Conservation (phyloP, 768 basidiomycete species). For the Pleurotus giganteus region DNA sequence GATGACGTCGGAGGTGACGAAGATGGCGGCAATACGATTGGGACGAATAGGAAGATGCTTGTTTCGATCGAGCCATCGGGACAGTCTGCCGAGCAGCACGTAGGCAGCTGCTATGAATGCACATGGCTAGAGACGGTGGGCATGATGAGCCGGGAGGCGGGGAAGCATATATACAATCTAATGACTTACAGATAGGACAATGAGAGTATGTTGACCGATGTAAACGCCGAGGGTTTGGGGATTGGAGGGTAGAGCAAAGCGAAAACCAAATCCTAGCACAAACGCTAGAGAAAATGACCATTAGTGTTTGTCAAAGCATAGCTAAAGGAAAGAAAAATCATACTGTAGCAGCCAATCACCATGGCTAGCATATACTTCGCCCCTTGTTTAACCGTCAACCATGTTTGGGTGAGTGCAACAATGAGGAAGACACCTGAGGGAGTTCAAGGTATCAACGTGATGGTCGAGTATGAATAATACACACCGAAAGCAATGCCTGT, state of each 20-base stretch:
- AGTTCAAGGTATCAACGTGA: not conserved
- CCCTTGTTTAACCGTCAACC: slow-evolving; percentile 26
- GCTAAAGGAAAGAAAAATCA: slow-evolving; percentile 13
- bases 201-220: not conserved
- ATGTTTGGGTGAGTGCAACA: slow-evolving; percentile 31
- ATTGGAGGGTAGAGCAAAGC: not conserved
- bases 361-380: slow-evolving; percentile 40
- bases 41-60: slow-evolving; percentile 39
- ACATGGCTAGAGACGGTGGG: slow-evolving; percentile 42
- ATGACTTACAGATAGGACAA: slow-evolving; percentile 5
- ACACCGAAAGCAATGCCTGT: slow-evolving; percentile 37
- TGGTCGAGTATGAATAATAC: slow-evolving; percentile 4
- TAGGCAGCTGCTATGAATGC: slow-evolving; percentile 59
- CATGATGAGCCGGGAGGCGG: not conserved
- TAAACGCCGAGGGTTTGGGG: not conserved
- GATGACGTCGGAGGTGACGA: slow-evolving; percentile 48
- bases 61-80: slow-evolving; percentile 34
- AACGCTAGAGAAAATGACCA: not conserved
- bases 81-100: slow-evolving; percentile 49
- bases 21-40: slow-evolving; percentile 39
- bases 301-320: not conserved
- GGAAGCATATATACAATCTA: not conserved
- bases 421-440: slow-evolving; percentile 17
- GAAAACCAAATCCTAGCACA: not conserved
- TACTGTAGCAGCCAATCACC: slow-evolving; percentile 40